Percentiles rank a stretch among this genome's conserved stretches.
Conservation (phyloP, 257 asterid genomes). For the Solanum clarkiae region DNA sequence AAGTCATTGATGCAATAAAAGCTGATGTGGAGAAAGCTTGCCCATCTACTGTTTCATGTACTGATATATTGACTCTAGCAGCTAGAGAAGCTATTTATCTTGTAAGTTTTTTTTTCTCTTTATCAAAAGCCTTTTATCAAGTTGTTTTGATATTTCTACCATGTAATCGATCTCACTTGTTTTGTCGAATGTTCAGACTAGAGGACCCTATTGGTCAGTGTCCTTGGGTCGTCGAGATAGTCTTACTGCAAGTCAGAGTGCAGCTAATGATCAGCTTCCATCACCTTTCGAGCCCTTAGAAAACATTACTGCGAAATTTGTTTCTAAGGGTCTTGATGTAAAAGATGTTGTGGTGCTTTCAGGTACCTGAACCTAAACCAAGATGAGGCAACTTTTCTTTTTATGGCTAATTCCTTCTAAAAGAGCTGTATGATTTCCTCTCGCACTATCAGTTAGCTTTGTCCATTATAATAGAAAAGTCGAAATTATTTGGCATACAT, state of each 20-base stretch:
- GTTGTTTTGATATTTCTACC: not conserved
- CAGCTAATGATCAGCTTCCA: constrained; percentile 57
- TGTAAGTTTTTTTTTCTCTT: constrained; percentile 13
- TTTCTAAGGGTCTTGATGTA: constrained; percentile 43
- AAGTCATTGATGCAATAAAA: constrained; percentile 60
- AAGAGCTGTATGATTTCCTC: not conserved
- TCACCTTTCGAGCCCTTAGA: constrained; percentile 50
- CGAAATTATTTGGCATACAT: not conserved
- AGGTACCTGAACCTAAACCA: constrained; percentile 13
- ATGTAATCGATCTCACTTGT: not conserved
- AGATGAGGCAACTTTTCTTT: not conserved
- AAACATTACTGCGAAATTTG: constrained; percentile 51
- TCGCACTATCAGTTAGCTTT: not conserved
- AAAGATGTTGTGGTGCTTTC: constrained; percentile 67
- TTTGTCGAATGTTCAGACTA: constrained; percentile 13
- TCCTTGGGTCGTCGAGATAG: constrained; percentile 71
- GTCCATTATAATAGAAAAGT: not conserved
- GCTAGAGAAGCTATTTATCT: constrained; percentile 57
- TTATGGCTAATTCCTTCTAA: not conserved
- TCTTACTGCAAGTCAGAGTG: constrained; percentile 37
- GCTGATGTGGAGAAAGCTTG: constrained; percentile 54
- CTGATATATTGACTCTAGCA: constrained; percentile 61
- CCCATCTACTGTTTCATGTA: constrained; percentile 58
- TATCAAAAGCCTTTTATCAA: not conserved
- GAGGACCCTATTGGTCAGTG: constrained; percentile 57